Base-by-base conservation (phyloP, 2,329 filamentous ascomycete species). In the Pseudonectria buxi region DNA sequence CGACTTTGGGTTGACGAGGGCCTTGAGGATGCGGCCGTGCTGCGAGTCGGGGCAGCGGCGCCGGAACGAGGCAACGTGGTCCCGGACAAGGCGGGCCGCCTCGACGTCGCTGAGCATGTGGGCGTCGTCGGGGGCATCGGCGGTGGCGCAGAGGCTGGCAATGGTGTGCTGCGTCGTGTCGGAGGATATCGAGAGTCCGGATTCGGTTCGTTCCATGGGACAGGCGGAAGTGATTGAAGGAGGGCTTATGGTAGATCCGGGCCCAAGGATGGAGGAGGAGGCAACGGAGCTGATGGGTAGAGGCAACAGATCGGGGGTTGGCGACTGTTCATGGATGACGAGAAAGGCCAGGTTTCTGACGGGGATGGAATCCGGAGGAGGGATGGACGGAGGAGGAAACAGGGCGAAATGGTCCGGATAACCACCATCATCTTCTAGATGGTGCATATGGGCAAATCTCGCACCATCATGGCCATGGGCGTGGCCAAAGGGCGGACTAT, bases 21-120 rank as follows among this genome's bases (percentile, higher is more conserved):
- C 68, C 40, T 69, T 68, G 14, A 81, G 61, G 37, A 79, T 78
- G 26, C 75, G 69, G 42, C 71, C 72, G 36, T 75, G 69, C 33
- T 69, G 69, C 15, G 73, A 73, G 43, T 72, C 61, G 10, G 64
- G 62, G 36, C 58, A 61, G 29, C 67, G 49, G 29, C 50, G 63
- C 14, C 69, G 65, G 18, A 22, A 22, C 18, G 9, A 9, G 18
- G 18, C 18, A 22, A 22, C 9, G 18, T 22, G 18, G 5, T 22
- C 18, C 13, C 62, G 62, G 41, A 65, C 74, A n/a, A 67, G 52
- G 32, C 57, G 56, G 3, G 71, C 70, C 2, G 74, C 74, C 14
- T 63, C 56, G 4, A 58, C 53, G 45, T 78, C 74, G 30, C 63
- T 61, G 12, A 67, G 46, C 11, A 68, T 39, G 15, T 57, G 54